Percentiles rank a stretch among this genome's conserved stretches.
Evolutionary conservation across 139 green algal genomes (phyloP).

Genomic region (Ettlia oleoabundans): DNA sequence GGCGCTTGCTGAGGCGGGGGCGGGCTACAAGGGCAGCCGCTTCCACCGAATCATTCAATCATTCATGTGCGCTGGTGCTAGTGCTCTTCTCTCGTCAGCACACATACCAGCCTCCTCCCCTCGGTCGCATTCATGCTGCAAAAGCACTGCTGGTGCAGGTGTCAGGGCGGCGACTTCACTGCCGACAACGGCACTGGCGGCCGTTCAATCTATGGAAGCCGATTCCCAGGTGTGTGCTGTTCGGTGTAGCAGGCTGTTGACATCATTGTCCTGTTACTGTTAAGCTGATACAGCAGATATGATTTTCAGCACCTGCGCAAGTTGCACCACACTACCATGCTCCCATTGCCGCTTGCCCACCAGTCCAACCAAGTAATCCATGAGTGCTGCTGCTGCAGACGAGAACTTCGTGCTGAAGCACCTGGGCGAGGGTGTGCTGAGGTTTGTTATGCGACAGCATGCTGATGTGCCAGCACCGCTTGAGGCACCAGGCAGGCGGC

Average conservation of each 20-base stretch:
- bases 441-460: neutral
- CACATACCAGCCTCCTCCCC: too few relatives aligned
- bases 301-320: too few relatives aligned
- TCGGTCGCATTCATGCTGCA: too few relatives aligned
- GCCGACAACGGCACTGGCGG: conserved; percentile 43
- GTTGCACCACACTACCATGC: too few relatives aligned
- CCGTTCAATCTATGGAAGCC: conserved; percentile 75
- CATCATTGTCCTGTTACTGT: too few relatives aligned
- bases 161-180: conserved; percentile 90
- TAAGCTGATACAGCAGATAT: too few relatives aligned
- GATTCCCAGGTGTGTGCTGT: conserved; percentile 69
- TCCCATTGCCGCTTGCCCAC: too few relatives aligned
- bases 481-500: neutral
- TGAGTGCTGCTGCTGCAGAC: conserved; percentile 30
- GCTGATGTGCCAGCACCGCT: too few relatives aligned
- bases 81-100: too few relatives aligned
- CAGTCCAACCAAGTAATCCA: too few relatives aligned
- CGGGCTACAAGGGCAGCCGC: conserved; percentile 46
- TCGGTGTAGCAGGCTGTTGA: neutral
- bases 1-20: conserved; percentile 10
- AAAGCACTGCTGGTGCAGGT: too few relatives aligned
- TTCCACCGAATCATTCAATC: conserved; percentile 81
- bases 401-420: conserved; percentile 60
- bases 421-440: conserved; percentile 65
- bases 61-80: conserved; percentile 78